A percentile compares a stretch with the other conserved stretches of the same genome.
phyloP scores from a whole-genome alignment of 768 basidiomycete species.

The Leccinum longicurvipes region DNA sequence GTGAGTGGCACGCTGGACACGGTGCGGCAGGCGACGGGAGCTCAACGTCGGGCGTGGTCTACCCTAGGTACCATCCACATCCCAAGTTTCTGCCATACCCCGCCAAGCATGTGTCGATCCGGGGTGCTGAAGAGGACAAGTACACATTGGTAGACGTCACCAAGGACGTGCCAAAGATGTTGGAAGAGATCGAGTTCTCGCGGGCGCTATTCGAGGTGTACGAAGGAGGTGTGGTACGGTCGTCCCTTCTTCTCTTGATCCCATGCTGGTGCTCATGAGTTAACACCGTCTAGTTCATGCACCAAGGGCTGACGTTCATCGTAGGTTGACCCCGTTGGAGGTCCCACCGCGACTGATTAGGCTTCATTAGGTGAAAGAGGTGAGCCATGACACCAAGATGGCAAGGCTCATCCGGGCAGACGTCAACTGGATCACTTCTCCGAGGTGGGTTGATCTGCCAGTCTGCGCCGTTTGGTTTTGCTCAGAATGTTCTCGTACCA shows the following conservation, averaged over 20 bases:
- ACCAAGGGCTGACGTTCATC: slow-evolving; percentile 80
- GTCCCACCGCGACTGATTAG: slow-evolving; percentile 1
- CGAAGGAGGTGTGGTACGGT: slow-evolving; percentile 77
- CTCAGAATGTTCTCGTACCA: slow-evolving; percentile 20
- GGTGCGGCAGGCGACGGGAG: neutral
- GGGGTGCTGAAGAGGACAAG: slow-evolving; percentile 74
- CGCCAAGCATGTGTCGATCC: slow-evolving; percentile 65
- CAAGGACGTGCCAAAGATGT: slow-evolving; percentile 37
- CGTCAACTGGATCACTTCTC: slow-evolving; percentile 80
- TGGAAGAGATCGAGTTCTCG: slow-evolving; percentile 84
- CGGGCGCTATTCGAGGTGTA: slow-evolving; percentile 86
- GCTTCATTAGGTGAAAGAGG: slow-evolving; percentile 60
- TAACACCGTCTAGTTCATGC: slow-evolving; percentile 60
- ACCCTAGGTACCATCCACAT: slow-evolving; percentile 73
- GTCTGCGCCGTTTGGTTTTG: neutral
- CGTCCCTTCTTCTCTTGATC: neutral
- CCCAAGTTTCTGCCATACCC: slow-evolving; percentile 79
- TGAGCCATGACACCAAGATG: slow-evolving; percentile 73
- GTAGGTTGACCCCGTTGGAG: slow-evolving; percentile 37
- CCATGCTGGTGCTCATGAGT: slow-evolving; percentile 1
- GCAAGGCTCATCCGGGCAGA: slow-evolving; percentile 71
- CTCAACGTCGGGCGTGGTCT: neutral
- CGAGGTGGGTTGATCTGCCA: slow-evolving; percentile 41
- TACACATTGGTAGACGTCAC: slow-evolving; percentile 72
- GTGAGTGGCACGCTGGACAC: slow-evolving; percentile 35